phyloP scores from a whole-genome alignment of 2,329 filamentous ascomycete species.

The Pyrenophora teres region DNA sequence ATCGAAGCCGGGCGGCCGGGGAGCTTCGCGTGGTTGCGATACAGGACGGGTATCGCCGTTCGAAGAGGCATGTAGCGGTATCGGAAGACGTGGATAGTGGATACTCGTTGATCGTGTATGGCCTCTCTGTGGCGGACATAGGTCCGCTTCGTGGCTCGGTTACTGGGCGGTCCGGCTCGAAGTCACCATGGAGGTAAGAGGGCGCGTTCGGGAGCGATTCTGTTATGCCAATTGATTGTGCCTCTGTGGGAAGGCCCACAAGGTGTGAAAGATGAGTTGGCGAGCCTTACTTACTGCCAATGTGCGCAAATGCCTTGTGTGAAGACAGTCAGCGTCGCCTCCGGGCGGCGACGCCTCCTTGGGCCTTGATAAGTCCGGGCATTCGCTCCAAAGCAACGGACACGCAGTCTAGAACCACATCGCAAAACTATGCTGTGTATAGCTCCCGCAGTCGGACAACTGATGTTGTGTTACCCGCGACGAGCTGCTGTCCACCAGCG shows the following conservation, averaged over 20 bases:
- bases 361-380: neutral
- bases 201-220: neutral
- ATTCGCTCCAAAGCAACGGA: neutral
- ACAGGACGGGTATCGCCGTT: constrained; percentile 7
- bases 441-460: no score
- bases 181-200: constrained; percentile 4
- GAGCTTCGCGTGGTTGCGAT: constrained; percentile 1
- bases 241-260: no score
- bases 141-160: constrained; percentile 6
- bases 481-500: neutral
- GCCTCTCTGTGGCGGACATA: constrained; percentile 5
- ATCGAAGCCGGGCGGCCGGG: neutral
- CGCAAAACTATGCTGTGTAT: neutral
- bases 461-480: neutral
- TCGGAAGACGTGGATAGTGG: constrained; percentile 4
- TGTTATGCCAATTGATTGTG: no score
- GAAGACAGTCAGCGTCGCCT: constrained; percentile 2
- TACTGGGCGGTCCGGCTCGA: constrained; percentile 2
- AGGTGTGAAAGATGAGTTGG: neutral
- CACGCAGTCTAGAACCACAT: neutral
- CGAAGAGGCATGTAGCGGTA: constrained; percentile 3
- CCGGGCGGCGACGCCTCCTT: constrained; percentile 1
- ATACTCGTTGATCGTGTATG: constrained; percentile 7
- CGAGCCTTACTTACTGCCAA: constrained; percentile 8
- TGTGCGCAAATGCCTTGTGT: neutral